Percentiles rank a stretch among this genome's conserved stretches.
phyloP scores from a whole-genome alignment of 768 basidiomycete species.

The Tulasnella sp. region DNA sequence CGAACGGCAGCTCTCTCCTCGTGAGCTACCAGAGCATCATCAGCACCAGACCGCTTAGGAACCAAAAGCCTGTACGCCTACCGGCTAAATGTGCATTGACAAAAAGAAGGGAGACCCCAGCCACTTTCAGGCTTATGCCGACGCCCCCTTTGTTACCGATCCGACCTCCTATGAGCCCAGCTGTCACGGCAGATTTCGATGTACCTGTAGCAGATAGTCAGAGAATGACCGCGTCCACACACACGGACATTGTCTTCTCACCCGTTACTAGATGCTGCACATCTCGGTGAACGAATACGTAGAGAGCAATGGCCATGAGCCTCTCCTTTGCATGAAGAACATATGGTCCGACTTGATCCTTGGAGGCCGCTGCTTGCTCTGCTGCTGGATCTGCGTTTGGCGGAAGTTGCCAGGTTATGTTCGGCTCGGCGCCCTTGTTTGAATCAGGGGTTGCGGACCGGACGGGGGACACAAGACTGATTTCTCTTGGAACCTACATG shows the following conservation, averaged over 20 bases:
- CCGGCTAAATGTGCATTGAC: slow-evolving; percentile 91
- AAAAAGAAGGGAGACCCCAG: slow-evolving; percentile 82
- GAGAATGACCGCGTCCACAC: neutral
- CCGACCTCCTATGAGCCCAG: slow-evolving; percentile 87
- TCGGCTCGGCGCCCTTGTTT: slow-evolving; percentile 22
- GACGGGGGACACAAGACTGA: slow-evolving; percentile 47
- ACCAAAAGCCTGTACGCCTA: slow-evolving; percentile 42
- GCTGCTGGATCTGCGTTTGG: slow-evolving; percentile 38
- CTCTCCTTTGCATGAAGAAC: slow-evolving; percentile 85
- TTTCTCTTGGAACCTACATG: slow-evolving; percentile 52
- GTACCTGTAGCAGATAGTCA: slow-evolving; percentile 54
- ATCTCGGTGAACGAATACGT: slow-evolving; percentile 75
- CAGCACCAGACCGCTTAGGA: neutral
- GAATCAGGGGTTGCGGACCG: slow-evolving; percentile 51
- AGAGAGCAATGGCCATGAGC: slow-evolving; percentile 85
- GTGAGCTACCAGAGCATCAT: slow-evolving; percentile 56
- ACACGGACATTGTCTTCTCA: slow-evolving; percentile 38
- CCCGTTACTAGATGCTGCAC: slow-evolving; percentile 66
- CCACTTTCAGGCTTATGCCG: slow-evolving; percentile 84
- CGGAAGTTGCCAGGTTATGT: slow-evolving; percentile 26
- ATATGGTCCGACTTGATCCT: slow-evolving; percentile 68
- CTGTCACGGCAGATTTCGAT: slow-evolving; percentile 81
- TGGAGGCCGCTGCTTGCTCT: slow-evolving; percentile 33
- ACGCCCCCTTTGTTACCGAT: slow-evolving; percentile 94
- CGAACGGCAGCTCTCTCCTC: slow-evolving; percentile 75